Conservation (phyloP, 108 stramenopile species). For the Nannochloropsis salina region DNA sequence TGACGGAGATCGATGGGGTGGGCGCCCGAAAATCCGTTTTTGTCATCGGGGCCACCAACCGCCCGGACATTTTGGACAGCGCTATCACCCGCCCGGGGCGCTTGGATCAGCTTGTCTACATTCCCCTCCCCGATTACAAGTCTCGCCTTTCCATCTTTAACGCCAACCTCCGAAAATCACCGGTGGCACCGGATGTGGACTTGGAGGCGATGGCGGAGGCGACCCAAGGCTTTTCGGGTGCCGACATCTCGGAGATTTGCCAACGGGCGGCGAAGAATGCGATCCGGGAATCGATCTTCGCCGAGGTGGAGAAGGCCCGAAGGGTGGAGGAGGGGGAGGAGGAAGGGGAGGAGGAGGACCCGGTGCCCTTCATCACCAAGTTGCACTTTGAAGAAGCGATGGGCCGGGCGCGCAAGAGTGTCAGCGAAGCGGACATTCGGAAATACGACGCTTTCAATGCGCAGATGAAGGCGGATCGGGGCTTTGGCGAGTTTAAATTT, state of each 20-base stretch:
- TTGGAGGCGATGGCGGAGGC: constrained; percentile 71
- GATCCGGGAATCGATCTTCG: constrained; percentile 63
- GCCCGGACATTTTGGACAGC: constrained; percentile 96
- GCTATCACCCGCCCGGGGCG: constrained; percentile 98
- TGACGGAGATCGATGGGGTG: constrained; percentile 96
- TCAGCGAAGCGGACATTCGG: constrained; percentile 82
- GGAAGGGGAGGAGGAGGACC: constrained; percentile 34
- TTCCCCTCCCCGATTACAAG: constrained; percentile 85
- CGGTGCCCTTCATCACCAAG: constrained; percentile 59
- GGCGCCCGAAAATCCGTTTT: constrained; percentile 95
- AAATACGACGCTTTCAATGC: constrained; percentile 81
- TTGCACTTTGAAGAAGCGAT: constrained; percentile 89
- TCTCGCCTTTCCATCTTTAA: constrained; percentile 89
- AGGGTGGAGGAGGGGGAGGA: constrained; percentile 31
- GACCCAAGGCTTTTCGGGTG: constrained; percentile 88
- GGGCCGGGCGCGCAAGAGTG: constrained; percentile 75
- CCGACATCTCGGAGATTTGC: constrained; percentile 94
- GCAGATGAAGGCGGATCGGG: constrained; percentile 75
- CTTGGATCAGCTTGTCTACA: constrained; percentile 97
- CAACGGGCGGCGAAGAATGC: constrained; percentile 90
- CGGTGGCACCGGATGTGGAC: constrained; percentile 68
- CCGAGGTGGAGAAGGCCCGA: constrained; percentile 21
- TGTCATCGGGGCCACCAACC: constrained; percentile 98
- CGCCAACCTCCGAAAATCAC: constrained; percentile 89
- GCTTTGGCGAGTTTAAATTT: constrained; percentile 79